These are phyloP conservation scores for Pelargonium citronellum DNA, from an alignment of 441 rosid genomes.

Conservation along the genomic window DNA sequence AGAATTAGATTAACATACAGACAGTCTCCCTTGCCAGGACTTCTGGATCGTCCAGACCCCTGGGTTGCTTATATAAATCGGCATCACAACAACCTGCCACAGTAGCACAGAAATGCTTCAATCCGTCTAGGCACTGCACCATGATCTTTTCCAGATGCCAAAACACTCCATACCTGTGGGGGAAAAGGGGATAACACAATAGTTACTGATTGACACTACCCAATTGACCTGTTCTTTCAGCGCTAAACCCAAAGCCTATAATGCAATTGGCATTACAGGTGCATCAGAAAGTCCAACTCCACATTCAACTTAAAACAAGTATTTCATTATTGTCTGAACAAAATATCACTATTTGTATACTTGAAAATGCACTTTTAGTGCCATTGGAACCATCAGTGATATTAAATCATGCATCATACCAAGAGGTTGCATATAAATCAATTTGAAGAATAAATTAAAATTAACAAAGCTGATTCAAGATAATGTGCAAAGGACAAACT, in stretches of 20 bases:
- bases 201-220: background rate
- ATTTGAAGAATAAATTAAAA: background rate
- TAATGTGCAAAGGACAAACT: background rate
- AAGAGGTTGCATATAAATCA: background rate
- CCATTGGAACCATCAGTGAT: background rate
- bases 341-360: background rate
- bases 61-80: slow-evolving; percentile 60
- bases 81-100: slow-evolving; percentile 68
- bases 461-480: background rate
- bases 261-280: background rate
- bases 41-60: slow-evolving; percentile 90
- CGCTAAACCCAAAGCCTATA: background rate
- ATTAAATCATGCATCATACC: background rate
- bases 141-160: slow-evolving; percentile 62
- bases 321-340: background rate
- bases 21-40: slow-evolving; percentile 92
- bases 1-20: slow-evolving; percentile 44
- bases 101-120: slow-evolving; percentile 53
- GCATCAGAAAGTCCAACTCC: slow-evolving; percentile 3
- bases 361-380: background rate
- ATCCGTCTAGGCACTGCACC: slow-evolving; percentile 79
- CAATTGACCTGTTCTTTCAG: background rate
- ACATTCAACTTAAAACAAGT: background rate
- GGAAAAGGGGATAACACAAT: slow-evolving; percentile 8
- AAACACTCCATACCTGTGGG: slow-evolving; percentile 66